Evolutionary conservation across 441 rosid species (phyloP).

Genomic region (Breynia disticha): DNA sequence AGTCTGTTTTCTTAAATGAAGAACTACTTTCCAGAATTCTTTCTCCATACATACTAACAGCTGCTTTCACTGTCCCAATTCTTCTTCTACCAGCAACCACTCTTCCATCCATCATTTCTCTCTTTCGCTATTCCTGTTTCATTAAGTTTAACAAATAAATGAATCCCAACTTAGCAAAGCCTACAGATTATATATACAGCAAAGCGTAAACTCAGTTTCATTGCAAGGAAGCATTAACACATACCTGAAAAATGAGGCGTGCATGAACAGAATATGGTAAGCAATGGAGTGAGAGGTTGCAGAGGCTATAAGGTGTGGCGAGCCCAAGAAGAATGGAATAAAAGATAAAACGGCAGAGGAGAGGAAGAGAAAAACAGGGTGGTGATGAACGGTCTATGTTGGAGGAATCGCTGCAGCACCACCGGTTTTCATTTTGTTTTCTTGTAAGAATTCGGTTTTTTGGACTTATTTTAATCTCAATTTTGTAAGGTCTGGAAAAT

Average conservation of each 20-base stretch:
- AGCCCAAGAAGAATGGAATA: slow-evolving; percentile 3
- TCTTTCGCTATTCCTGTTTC: slow-evolving; percentile 11
- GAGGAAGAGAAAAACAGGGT: slow-evolving; percentile 2
- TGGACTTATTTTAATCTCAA: too few relatives aligned
- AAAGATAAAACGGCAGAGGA: slow-evolving; percentile 17
- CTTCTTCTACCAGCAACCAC: slow-evolving; percentile 31
- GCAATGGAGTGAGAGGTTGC: background rate
- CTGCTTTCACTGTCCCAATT: slow-evolving; percentile 52
- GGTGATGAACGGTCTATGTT: slow-evolving; percentile 17
- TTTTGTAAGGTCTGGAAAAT: too few relatives aligned
- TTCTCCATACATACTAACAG: slow-evolving; percentile 42
- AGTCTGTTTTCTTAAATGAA: slow-evolving; percentile 23
- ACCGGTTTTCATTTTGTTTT: too few relatives aligned
- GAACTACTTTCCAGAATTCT: slow-evolving; percentile 31
- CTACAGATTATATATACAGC: too few relatives aligned
- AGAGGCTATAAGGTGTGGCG: background rate
- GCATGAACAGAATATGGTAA: too few relatives aligned
- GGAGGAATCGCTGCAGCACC: slow-evolving; percentile 20
- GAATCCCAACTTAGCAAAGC: too few relatives aligned
- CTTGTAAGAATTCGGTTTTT: too few relatives aligned
- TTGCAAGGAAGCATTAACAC: too few relatives aligned
- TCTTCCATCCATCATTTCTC: slow-evolving; percentile 31
- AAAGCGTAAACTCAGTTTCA: too few relatives aligned
- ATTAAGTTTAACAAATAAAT: slow-evolving; percentile 1
- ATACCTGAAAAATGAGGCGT: too few relatives aligned